These are phyloP conservation scores for Podospora conica DNA, from an alignment of 495 filamentous ascomycete genomes.

Conservation along the genomic window DNA sequence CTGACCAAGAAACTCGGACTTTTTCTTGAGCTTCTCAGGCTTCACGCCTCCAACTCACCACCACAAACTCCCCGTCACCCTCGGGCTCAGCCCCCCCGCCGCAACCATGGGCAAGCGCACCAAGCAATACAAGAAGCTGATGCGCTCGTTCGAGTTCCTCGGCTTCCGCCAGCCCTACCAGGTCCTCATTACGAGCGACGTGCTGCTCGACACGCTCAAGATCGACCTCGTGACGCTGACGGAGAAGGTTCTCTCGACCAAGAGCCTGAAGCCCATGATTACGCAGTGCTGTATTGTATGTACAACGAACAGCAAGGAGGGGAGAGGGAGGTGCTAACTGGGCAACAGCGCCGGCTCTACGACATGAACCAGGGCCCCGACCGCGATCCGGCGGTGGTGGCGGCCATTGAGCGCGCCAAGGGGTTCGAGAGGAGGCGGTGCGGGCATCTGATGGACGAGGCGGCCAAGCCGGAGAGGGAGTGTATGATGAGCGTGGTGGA, in stretches of 20 bases:
- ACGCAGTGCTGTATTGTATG: conserved; percentile 40
- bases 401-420: conserved; percentile 63
- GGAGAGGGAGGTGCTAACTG: conserved; percentile 40
- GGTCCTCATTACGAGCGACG: conserved; percentile 52
- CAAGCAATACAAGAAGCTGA: conserved; percentile 94
- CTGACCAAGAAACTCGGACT: not conserved
- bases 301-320: not conserved
- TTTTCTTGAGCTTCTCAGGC: not conserved
- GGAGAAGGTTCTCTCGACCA: conserved; percentile 66
- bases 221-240: conserved; percentile 62
- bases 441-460: conserved; percentile 74
- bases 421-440: conserved; percentile 78
- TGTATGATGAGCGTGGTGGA: conserved; percentile 77
- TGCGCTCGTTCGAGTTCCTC: conserved; percentile 62
- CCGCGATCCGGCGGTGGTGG: conserved; percentile 49
- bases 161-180: conserved; percentile 90
- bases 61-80: not conserved
- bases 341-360: conserved; percentile 56
- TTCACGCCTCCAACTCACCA: not conserved
- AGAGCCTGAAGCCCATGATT: conserved; percentile 66
- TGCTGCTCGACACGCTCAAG: conserved; percentile 44
- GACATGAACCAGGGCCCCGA: conserved; percentile 44
- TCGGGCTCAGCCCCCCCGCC: not conserved
- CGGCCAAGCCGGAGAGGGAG: conserved; percentile 67
- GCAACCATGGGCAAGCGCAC: conserved; percentile 65